phyloP scores from a whole-genome alignment of 2,329 filamentous ascomycete genomes.

The Aureobasidium sp. region DNA sequence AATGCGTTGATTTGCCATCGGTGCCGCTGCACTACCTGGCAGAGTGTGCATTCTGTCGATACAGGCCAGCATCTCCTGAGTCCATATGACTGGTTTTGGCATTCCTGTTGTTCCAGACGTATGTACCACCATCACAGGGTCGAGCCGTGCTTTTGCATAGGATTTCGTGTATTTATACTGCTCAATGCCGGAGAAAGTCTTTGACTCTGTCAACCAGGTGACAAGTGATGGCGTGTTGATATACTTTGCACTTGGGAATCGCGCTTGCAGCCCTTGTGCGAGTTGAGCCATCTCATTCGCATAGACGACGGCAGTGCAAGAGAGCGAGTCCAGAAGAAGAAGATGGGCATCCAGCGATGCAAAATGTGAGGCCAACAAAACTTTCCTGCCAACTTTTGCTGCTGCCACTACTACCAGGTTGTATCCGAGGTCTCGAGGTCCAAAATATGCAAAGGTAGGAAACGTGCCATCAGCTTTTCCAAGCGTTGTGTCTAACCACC shows the following conservation, averaged over 20 bases:
- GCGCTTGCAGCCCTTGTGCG: background rate
- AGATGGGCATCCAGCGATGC: slow-evolving; percentile 8
- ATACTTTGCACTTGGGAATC: background rate
- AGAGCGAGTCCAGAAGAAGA: background rate
- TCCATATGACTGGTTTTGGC: slow-evolving; percentile 16
- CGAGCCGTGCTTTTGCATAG: background rate
- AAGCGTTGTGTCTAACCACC: slow-evolving; percentile 9
- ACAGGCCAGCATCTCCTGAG: slow-evolving; percentile 6
- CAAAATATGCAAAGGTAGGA: slow-evolving; percentile 13
- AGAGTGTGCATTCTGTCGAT: slow-evolving; percentile 6
- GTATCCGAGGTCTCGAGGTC: slow-evolving; percentile 14
- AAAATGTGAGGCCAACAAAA: slow-evolving; percentile 12
- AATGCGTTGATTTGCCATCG: background rate
- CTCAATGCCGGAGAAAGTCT: background rate
- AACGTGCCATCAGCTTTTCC: slow-evolving; percentile 7
- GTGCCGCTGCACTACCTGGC: background rate
- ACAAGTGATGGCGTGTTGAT: background rate
- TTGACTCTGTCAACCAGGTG: background rate
- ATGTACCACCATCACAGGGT: slow-evolving; percentile 15
- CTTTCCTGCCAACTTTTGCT: slow-evolving; percentile 14
- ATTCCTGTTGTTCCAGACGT: slow-evolving; percentile 15
- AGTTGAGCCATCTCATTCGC: background rate
- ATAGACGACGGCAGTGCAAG: slow-evolving; percentile 4
- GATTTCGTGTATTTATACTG: slow-evolving; percentile 1
- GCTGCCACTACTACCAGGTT: slow-evolving; percentile 6